Evolutionary conservation across 1,139 yeast genomes (phyloP).

Genomic region (Blastobotrys proliferans): DNA sequence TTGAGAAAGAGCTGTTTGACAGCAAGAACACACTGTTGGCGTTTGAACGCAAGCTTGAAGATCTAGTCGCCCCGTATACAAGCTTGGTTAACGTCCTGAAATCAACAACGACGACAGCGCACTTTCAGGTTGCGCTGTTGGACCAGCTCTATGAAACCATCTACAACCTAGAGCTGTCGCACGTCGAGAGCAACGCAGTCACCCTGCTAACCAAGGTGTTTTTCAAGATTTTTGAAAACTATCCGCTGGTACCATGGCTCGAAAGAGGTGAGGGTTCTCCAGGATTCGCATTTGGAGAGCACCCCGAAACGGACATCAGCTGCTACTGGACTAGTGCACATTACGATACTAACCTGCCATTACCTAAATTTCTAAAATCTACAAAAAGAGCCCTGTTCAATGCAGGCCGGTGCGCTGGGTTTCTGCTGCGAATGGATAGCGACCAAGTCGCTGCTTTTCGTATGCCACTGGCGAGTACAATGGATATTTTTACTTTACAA

Average conservation of each 20-base stretch:
- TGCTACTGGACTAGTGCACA: background rate
- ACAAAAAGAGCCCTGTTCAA: background rate
- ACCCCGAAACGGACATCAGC: background rate
- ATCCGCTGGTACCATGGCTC: conserved; percentile 1
- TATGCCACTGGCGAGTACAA: too few relatives aligned
- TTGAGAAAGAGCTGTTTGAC: conserved; percentile 15
- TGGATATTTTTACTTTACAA: too few relatives aligned
- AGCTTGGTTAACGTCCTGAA: conserved; percentile 14
- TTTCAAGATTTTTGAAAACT: background rate
- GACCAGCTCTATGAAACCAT: conserved; percentile 15
- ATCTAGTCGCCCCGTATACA: conserved; percentile 15
- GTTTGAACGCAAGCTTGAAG: conserved; percentile 1
- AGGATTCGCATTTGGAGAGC: background rate
- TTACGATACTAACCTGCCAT: background rate
- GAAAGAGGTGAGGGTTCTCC: background rate
- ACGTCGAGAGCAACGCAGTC: background rate
- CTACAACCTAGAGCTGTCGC: conserved; percentile 7
- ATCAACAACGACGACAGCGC: background rate
- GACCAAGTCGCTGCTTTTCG: background rate
- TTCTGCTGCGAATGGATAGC: background rate
- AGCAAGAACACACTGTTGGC: background rate
- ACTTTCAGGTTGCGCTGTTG: conserved; percentile 17
- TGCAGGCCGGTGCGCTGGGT: conserved; percentile 2
- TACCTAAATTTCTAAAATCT: background rate
- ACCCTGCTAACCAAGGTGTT: background rate